Percentiles rank a stretch among this genome's conserved stretches.
These are phyloP conservation scores for Thelonectria olida DNA, from an alignment of 2,329 filamentous ascomycete genomes.

Conservation along the genomic window DNA sequence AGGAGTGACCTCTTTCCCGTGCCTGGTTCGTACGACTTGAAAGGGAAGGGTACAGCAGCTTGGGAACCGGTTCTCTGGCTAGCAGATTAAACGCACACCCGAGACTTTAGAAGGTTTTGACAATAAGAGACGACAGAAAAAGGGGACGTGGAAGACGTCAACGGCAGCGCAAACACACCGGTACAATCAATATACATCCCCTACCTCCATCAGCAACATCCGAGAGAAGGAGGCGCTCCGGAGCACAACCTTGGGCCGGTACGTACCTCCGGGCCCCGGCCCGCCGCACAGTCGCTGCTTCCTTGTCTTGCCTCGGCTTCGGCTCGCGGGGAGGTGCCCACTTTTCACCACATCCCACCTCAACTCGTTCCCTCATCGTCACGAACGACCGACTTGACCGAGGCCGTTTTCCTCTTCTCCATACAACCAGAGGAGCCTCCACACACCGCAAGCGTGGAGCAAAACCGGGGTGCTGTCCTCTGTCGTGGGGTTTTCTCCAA, in stretches of 20 bases:
- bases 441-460: constrained; percentile 9
- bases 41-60: background rate
- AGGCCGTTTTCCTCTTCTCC: constrained; percentile 11
- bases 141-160: background rate
- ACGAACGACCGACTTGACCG: constrained; percentile 20
- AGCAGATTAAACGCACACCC: no score
- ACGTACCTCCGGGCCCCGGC: constrained; percentile 32
- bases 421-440: background rate
- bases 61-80: background rate
- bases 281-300: constrained; percentile 19
- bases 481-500: background rate
- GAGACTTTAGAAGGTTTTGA: no score
- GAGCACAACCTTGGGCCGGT: no score
- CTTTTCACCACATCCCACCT: constrained; percentile 24
- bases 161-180: background rate
- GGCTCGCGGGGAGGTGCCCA: constrained; percentile 34
- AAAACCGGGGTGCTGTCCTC: background rate
- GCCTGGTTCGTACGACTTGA: background rate
- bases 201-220: no score
- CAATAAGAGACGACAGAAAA: no score
- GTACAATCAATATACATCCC: background rate
- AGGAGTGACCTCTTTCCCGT: no score
- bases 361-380: constrained; percentile 4
- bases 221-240: background rate
- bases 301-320: constrained; percentile 39